Base-by-base conservation (phyloP, 2,329 filamentous ascomycete genomes). In the Talaromyces albobiverticillius region DNA sequence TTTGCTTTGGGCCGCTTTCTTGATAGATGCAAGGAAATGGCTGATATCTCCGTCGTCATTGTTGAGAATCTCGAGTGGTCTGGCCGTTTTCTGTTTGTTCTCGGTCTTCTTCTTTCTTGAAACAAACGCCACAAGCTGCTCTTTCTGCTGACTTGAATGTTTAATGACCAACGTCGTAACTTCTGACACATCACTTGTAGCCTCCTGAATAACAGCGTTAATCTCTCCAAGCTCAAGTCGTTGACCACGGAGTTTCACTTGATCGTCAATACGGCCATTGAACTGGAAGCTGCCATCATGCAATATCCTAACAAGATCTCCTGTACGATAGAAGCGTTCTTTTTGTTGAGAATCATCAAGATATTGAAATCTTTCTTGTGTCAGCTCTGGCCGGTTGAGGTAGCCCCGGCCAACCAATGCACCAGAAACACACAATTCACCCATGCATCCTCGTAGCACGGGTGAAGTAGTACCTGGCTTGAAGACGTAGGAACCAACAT, bases 201-300 rank as follows among this genome's bases (percentile, higher is more conserved):
- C 81, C 18, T 81, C 76, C 45, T 84, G 85, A 62, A 96, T 90
- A 8, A 88, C 83, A 46, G 92, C 86, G 61, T 95, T 94, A 69
- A 96, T 95, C 73, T 97, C 92, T 1, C 87, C 89, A 57, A 95
- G 87, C 64, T 97, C 93, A 1, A 97, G 79, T 13, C 92, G 81
- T 67, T 96, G 92, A 0, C 92, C 92, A 10, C 93, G 84, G 3
- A 96, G 79, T 68, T 97, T 97, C 58, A 96, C 86, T 70, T 97
- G 92, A 53, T 95, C 90, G 65, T 97, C 93, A 5, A 87, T 88
- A 13, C 93, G 83, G 2, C 93, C 92, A 2, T 95, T 77, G 65
- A 96, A 96, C 53, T 93, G 88, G 60, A 96, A 92, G 41, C 87
- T 90, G 1, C 84, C 85, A 67, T 96, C 88, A 51, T 90, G 79